These are phyloP conservation scores for Phaffia australis DNA, from an alignment of 768 basidiomycete species.

Conservation along the genomic window DNA sequence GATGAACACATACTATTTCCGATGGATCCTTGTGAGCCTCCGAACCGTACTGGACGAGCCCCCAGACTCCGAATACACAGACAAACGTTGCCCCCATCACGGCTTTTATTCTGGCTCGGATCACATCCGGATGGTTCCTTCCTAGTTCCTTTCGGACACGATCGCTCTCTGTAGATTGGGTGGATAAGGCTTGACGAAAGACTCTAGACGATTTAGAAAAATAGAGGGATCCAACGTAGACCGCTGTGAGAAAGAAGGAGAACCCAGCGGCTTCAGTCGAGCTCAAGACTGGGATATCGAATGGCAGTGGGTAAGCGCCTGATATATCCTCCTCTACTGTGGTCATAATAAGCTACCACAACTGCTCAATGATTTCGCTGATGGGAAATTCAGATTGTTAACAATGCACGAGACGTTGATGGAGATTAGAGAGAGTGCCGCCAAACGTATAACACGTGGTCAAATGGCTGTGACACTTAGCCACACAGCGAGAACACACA, in stretches of 20 bases:
- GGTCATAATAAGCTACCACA: too few species aligned
- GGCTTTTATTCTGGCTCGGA: slow-evolving; percentile 62
- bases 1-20: not conserved
- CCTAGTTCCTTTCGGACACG: slow-evolving; percentile 47
- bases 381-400: too few species aligned
- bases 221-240: slow-evolving; percentile 78
- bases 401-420: too few species aligned
- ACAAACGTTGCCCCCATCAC: slow-evolving; percentile 54
- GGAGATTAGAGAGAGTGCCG: too few species aligned
- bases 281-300: not conserved
- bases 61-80: slow-evolving; percentile 48
- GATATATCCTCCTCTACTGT: too few species aligned
- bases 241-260: slow-evolving; percentile 50
- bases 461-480: too few species aligned
- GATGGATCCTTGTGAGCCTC: slow-evolving; percentile 6
- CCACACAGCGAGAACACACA: too few species aligned
- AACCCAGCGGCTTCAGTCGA: slow-evolving; percentile 44
- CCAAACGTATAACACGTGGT: too few species aligned
- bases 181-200: slow-evolving; percentile 31
- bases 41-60: slow-evolving; percentile 29
- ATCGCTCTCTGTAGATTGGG: slow-evolving; percentile 29
- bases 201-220: slow-evolving; percentile 46
- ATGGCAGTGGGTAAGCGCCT: not conserved
- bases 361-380: too few species aligned
- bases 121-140: slow-evolving; percentile 73